A percentile compares a stretch with the other conserved stretches of the same genome.
phyloP scores from a whole-genome alignment of 2,329 filamentous ascomycete species.

The Trichoderma harzianum region DNA sequence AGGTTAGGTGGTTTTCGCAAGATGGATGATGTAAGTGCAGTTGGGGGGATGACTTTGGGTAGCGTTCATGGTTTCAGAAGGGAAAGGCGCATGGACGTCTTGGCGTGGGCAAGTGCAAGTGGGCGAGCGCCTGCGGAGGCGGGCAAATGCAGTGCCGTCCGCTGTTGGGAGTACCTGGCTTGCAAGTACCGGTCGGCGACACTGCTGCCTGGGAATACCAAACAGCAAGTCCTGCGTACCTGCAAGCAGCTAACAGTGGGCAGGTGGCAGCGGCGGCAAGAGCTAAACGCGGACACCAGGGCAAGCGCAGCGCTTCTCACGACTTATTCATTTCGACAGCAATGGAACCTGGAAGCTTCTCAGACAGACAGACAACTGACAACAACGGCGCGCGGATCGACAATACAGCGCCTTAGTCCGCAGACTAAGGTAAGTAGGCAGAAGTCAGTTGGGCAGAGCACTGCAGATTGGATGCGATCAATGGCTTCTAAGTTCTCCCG shows the following conservation, averaged over 20 bases:
- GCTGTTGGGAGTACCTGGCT: not conserved
- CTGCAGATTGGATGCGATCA: not conserved
- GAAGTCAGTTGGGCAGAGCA: not conserved
- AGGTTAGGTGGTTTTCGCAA: not conserved
- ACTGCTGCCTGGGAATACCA: not conserved
- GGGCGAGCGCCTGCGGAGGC: not conserved
- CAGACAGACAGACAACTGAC: not conserved
- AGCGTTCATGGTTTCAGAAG: not conserved
- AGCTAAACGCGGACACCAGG: slow-evolving; percentile 10
- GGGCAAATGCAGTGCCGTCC: not conserved
- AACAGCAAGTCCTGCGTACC: not conserved
- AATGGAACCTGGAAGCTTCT: not conserved
- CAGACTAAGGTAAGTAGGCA: not conserved
- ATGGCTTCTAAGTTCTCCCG: not conserved
- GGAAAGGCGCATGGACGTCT: slow-evolving; percentile 13
- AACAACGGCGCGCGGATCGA: not conserved
- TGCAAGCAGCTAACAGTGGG: not conserved
- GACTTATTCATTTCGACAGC: not conserved
- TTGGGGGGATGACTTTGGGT: not conserved
- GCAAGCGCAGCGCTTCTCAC: not conserved
- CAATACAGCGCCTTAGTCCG: not conserved
- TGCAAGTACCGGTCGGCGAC: not conserved
- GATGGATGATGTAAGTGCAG: not conserved
- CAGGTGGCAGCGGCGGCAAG: slow-evolving; percentile 8
- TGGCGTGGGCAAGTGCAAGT: slow-evolving; percentile 9